Base-by-base conservation (phyloP, 495 filamentous ascomycete species). In the Aspergillus leporis region DNA sequence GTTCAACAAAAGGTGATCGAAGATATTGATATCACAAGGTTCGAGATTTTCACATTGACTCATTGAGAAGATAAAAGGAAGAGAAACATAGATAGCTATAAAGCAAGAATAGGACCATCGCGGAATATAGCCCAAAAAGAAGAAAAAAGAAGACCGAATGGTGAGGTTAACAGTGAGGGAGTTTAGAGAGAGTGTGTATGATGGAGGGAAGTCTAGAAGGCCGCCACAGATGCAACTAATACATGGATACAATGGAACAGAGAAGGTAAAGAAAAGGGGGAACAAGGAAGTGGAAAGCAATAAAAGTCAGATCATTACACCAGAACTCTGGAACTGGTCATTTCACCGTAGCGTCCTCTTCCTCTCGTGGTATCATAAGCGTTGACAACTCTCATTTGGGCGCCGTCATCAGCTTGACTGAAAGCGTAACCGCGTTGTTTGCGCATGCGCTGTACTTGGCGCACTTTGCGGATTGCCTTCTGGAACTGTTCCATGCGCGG, bases 401-500 rank as follows among this genome's bases (percentile, higher is more conserved):
- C 78, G 58, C 88, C 90, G 72, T 99, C 94, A 66, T 99, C 94
- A 51, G 93, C 93, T 74, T 97, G 92, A 61, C 92, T 96, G 78
- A 99, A 99, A 41, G 94, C 94, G 69, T 98, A 99, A 22, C 94
- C 94, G 64, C 94, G 88, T 78, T 99, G 94, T 71, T 98, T 99
- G 70, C 94, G 92, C 94, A 98, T 99, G 59, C 94, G 88, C 77
- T 98, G 95, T 43, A 98, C 95, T 77, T 99, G 94, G 45, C 94
- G 87, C 50, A 98, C 94, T 75, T 99, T 99, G 63, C 94, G 87
- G 68, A 99, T 97, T 25, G 94, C 94, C 74, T 99, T 99, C 75
- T 99, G 94, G 84, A 99, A 99, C 75, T 99, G 94, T 73, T 99
- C 94, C 94, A 99, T 99, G 83, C 93, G 81, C 43, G 94, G 94